Evolutionary conservation across 2,329 filamentous ascomycete genomes (phyloP).

Genomic region (Ceratocystis smalleyi): DNA sequence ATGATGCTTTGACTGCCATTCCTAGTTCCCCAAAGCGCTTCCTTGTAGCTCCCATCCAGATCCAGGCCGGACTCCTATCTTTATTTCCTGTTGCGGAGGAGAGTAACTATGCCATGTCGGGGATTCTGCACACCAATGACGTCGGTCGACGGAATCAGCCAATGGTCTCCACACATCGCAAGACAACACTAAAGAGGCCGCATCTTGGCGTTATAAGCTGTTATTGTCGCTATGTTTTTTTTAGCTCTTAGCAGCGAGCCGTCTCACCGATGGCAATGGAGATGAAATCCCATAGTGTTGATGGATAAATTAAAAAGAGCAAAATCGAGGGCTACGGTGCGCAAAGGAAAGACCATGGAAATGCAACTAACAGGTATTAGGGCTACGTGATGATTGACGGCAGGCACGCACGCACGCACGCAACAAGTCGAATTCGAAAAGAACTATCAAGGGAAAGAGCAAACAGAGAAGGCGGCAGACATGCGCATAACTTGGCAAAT

Average conservation of each 20-base stretch:
- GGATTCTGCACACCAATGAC: neutral
- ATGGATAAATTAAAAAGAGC: neutral
- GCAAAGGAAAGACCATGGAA: neutral
- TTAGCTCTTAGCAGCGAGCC: neutral
- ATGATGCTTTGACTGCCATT: neutral
- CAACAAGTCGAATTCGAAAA: neutral
- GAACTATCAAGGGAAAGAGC: neutral
- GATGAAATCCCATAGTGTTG: neutral
- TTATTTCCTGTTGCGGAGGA: slow-evolving; percentile 4
- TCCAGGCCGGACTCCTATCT: neutral
- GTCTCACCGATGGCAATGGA: neutral
- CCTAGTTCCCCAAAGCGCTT: neutral
- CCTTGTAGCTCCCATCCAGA: neutral
- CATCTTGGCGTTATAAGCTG: neutral
- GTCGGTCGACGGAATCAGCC: neutral
- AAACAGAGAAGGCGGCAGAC: neutral
- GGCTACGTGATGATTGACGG: neutral
- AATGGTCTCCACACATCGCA: neutral
- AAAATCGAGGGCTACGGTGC: neutral
- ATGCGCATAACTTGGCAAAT: neutral
- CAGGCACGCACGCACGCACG: neutral
- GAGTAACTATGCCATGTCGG: neutral
- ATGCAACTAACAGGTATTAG: neutral
- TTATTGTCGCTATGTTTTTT: neutral
- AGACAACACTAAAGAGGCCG: neutral